phyloP scores from a whole-genome alignment of 2,329 filamentous ascomycete species.

The Paracorniculantispora psalliotae region DNA sequence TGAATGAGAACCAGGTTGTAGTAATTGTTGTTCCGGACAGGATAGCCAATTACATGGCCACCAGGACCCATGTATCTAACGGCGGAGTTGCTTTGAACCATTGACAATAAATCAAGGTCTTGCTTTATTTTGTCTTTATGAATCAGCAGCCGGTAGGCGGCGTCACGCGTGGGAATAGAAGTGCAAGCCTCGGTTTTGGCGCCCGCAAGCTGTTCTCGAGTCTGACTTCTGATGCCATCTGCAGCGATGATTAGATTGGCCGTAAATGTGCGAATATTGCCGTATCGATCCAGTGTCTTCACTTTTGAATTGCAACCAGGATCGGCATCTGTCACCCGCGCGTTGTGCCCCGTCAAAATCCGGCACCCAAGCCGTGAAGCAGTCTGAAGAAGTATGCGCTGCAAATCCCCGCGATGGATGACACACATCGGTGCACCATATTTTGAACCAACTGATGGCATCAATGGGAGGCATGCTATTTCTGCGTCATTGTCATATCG shows the following conservation, averaged over 20 bases:
- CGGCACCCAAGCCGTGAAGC: constrained; percentile 28
- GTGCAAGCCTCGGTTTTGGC: constrained; percentile 17
- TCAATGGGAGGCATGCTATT: constrained; percentile 19
- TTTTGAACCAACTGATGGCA: constrained; percentile 16
- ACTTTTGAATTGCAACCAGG: not conserved
- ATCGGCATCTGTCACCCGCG: not conserved
- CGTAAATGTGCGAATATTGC: too few species aligned
- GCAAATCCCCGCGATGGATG: constrained; percentile 24
- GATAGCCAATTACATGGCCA: constrained; percentile 64
- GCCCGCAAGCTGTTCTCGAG: not conserved
- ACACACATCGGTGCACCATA: constrained; percentile 22
- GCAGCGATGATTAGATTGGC: not conserved
- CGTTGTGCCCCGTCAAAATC: not conserved
- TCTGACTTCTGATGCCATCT: not conserved
- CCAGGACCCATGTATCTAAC: constrained; percentile 63
- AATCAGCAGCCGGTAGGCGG: constrained; percentile 51
- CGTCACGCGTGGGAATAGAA: constrained; percentile 45
- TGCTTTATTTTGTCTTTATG: constrained; percentile 53
- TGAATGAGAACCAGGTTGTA: constrained; percentile 64
- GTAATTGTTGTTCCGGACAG: constrained; percentile 56
- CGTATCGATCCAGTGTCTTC: too few species aligned
- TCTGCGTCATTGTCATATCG: constrained; percentile 23
- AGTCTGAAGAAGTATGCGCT: constrained; percentile 34
- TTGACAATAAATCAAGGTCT: constrained; percentile 59
- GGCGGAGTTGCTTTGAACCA: constrained; percentile 53